Evolutionary conservation across 1,139 yeast species (phyloP), one percentile per base, ranked within the genome.

Genomic region (Debaryomyces coudertii): DNA sequence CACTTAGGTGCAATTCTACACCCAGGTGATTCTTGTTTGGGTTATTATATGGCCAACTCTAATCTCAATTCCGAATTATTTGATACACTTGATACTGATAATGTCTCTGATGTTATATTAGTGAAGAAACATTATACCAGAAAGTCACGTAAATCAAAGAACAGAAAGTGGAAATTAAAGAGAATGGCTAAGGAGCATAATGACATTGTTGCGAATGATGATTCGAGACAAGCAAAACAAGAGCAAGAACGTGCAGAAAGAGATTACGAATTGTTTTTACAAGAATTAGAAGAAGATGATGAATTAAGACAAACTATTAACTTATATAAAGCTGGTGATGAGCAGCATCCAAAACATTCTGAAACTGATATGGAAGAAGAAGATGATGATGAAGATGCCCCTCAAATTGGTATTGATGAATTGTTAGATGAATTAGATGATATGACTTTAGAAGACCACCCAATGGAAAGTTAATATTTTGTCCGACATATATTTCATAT

Each of bases 131-230:
- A 83, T 65, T 93, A 90, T 73, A 79, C 86, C 45, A 87, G 95
- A 76, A 85, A 87, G 71, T 77, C 84, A 43, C 82, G 80, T 73
- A 87, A 85, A 71, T 69, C 81, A 51, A 87, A 85, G 80, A 82
- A 85, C 76, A 85, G 96, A 76, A 79, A 79, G 68, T 93, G 98
- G 98, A 92, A 88, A 73, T 83, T 93, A 71, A 90, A 89, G 85
- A 87, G 98, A 79, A 90, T 93, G 97, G 98, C 98, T 39, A 87
- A 79, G 65, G 98, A 93, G 71, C 96, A 92, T 68, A 82, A 82
- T 57, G 96, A 89, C 58, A 83, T 87, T 53, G 90, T 86, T 46
- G 96, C 95, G 46, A 76, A 80, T 55, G 85, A 80, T 53, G 90
- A 85, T 58, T 79, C 88, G 4, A 83, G 90, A 74, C 85, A 82